A percentile compares a stretch with the other conserved stretches of the same genome.
Evolutionary conservation across 139 green algal genomes (phyloP).

Genomic region (Trebouxia sp.): DNA sequence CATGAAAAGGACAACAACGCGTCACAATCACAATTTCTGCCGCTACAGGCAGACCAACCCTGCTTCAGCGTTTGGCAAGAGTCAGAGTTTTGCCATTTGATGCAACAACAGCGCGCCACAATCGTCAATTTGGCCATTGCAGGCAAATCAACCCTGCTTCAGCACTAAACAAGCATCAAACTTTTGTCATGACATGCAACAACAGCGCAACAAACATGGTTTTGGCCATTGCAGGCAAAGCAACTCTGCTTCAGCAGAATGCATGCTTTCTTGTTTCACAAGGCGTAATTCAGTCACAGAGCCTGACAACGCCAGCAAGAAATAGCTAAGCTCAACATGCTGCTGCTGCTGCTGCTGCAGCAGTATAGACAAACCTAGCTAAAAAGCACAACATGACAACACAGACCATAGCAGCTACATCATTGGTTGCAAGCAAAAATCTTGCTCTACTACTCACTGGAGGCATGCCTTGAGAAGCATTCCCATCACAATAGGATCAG

Average conservation of each 20-base stretch:
- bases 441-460: no score
- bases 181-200: background rate
- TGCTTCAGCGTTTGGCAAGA: background rate
- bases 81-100: background rate
- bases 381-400: background rate
- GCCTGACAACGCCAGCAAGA: no score
- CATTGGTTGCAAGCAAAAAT: no score
- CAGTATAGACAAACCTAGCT: background rate
- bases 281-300: no score
- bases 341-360: no score
- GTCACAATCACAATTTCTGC: background rate
- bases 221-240: background rate
- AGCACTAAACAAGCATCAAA: background rate
- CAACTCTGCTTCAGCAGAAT: background rate
- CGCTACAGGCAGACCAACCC: background rate
- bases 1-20: background rate
- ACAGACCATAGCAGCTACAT: background rate
- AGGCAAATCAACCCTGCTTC: background rate
- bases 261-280: no score
- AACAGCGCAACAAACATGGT: background rate
- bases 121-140: background rate
- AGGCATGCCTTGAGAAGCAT: no score
- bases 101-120: background rate
- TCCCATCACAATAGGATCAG: no score
- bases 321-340: no score